phyloP scores from a whole-genome alignment of 1,284 basidiomycete species.

The Cryptococcus sp. region DNA sequence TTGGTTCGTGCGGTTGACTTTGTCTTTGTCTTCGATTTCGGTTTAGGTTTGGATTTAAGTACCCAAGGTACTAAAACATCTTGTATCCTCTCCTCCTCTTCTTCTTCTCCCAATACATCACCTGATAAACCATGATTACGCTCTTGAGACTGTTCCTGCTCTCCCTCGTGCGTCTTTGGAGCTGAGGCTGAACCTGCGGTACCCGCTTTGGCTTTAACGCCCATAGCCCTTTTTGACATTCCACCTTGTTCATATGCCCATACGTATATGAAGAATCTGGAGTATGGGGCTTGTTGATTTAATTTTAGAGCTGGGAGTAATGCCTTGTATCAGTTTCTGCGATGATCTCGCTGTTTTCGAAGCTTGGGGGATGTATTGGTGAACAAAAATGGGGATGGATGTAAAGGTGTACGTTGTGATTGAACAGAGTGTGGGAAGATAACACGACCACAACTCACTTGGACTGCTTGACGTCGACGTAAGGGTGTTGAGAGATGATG shows the following conservation, averaged over 20 bases:
- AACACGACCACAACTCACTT: conserved; percentile 51
- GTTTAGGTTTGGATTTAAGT: conserved; percentile 14
- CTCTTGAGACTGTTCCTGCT: no score
- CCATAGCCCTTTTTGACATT: conserved; percentile 62
- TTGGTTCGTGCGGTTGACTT: background rate
- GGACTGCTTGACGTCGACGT: conserved; percentile 66
- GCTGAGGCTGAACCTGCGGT: background rate
- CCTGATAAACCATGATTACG: background rate
- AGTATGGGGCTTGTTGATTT: conserved; percentile 48
- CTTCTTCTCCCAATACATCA: background rate
- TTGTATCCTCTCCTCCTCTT: conserved; percentile 38
- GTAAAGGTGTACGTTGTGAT: conserved; percentile 2
- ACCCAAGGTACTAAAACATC: conserved; percentile 76
- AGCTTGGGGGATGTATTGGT: background rate
- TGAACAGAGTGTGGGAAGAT: conserved; percentile 12
- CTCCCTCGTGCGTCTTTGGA: background rate
- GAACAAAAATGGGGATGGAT: conserved; percentile 2
- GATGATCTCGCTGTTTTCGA: background rate
- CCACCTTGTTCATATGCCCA: conserved; percentile 96
- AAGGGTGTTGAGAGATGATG: conserved; percentile 80
- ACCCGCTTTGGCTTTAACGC: conserved; percentile 47
- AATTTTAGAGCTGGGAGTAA: conserved; percentile 63
- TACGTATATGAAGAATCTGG: conserved; percentile 89
- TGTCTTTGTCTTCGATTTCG: conserved; percentile 1
- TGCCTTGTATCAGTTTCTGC: conserved; percentile 49